Evolutionary conservation across 1,284 basidiomycete species (phyloP), one percentile per base, ranked within the genome.

Genomic region (Ganoderma boninense): DNA sequence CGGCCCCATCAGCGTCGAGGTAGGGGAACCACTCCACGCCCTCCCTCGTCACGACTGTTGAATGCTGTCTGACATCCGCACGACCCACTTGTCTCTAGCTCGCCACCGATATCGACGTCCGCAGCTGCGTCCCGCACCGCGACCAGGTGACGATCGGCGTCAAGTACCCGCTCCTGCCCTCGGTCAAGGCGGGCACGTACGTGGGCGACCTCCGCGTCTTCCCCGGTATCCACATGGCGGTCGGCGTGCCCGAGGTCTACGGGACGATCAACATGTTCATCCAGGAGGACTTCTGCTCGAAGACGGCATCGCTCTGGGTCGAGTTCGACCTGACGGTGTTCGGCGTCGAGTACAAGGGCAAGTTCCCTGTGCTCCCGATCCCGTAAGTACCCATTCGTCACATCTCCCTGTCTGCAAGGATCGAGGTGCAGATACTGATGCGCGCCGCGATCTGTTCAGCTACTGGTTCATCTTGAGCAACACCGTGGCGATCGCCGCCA

Each of bases 211-310:
- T 60, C 20, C 57, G 40, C 20, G 11, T 10, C 1, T n/a, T 20
- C 8, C 2, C 3, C 2, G 57, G 57, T 6, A 40, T 60, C 32
- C n/a, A 5, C 35, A 60, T n/a, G 57, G n/a, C 57, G 6, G 20
- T 60, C 35, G 35, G 35, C 35, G 57, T 60, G 35, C 32, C 57
- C 57, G 35, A 60, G 35, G n/a, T 60, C 57, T 23, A 60, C 35
- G 57, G 57, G 6, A 60, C 32, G 20, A 18, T 60, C 57, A 35
- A 20, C 10, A 5, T 60, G 2, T 60, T 20, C 35, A 8, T 60
- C 16, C 8, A 35, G 29, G 57, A 35, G 20, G 29, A 35, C 29
- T 23, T 23, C 23, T 52, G 49, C 5, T 1, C 26, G 16, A 29
- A 29, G 7, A 14, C 20, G 29, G 49, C 54, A 5, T 40, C 5